These are phyloP conservation scores for Apiospora sp. DNA, from an alignment of 2,329 filamentous ascomycete genomes.

Conservation along the genomic window DNA sequence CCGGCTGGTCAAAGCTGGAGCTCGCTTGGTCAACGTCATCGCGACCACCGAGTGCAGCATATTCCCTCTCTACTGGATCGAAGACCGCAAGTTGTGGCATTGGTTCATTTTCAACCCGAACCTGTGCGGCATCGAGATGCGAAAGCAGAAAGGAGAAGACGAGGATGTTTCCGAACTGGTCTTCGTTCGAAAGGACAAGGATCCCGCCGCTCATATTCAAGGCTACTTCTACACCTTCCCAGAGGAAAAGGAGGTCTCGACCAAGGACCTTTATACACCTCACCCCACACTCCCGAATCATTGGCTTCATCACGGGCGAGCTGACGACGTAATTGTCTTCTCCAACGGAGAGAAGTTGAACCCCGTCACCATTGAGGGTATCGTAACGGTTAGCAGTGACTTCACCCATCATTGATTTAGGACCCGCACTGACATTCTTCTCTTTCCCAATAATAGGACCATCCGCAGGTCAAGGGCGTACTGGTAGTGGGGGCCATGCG, in stretches of 20 bases:
- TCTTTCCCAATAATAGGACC: constrained; percentile 31
- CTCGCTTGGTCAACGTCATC: constrained; percentile 47
- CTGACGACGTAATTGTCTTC: constrained; percentile 58
- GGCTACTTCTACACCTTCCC: constrained; percentile 52
- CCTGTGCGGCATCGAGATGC: constrained; percentile 52
- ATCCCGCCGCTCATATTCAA: constrained; percentile 33
- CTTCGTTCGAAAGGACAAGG: constrained; percentile 35
- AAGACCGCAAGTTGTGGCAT: constrained; percentile 48
- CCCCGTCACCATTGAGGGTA: constrained; percentile 52
- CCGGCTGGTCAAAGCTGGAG: constrained; percentile 45
- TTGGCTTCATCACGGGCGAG: constrained; percentile 48
- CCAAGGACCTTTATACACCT: constrained; percentile 52
- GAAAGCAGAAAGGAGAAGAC: constrained; percentile 36
- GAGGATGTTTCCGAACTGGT: constrained; percentile 42
- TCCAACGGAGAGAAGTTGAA: constrained; percentile 61
- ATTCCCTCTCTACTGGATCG: constrained; percentile 45
- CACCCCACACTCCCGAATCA: constrained; percentile 48
- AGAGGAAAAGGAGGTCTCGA: constrained; percentile 49
- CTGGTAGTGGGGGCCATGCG: constrained; percentile 54
- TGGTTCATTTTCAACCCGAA: constrained; percentile 53
- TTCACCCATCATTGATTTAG: background rate
- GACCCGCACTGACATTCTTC: background rate
- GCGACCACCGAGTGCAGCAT: constrained; percentile 49
- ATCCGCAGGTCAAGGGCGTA: constrained; percentile 50
- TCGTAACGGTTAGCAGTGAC: constrained; percentile 36